Base-by-base conservation (phyloP, 306 rosid genomes). In the Dryas alaskensis region DNA sequence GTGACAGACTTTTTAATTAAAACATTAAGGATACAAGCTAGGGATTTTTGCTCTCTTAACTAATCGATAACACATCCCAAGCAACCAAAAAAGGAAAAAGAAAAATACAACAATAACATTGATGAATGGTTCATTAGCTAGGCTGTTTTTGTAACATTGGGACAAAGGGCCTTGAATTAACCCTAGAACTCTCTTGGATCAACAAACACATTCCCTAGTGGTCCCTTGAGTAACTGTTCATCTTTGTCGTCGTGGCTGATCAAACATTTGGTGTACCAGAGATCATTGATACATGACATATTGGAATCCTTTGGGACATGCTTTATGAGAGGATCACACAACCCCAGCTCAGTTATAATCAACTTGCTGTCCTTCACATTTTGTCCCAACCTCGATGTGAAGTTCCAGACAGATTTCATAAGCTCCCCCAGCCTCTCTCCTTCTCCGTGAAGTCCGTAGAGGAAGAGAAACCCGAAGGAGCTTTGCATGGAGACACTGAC, bases 121-220 rank as follows among this genome's bases (percentile, higher is more conserved):
- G 49, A 3, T 62, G 17, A n/a, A 53, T 7, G n/a, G 51, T 8
- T n/a, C 46, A 61, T 13, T 0, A 68, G 72, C 44, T 51, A 8
- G 65, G 73, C 14, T 50, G n/a, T 13, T 52, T 69, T 9, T 42
- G 73, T n/a, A 54, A 17, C 49, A 4, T 42, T 61, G 22, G 5
- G 44, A 27, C 17, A 3, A 1, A 37, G n/a, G 12, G 14, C 47
- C 2, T 25, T 7, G 39, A 74, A 60, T 11, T 44, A 66, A 49
- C 54, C 51, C 83, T 85, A 90, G 65, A 90, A 88, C 39, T 90
- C 96, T 70, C 92, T 88, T 67, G 96, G 96, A 79, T 90, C 96
- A 49, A 88, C 87, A 75, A 88, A 85, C 59, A 85, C 90, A 77
- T 87, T 85, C 73, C 85, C 88, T 1, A 84, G 53, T 73, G 79